phyloP scores from a whole-genome alignment of 805 yeast species.

The Myxozyma vanderwaltii region DNA sequence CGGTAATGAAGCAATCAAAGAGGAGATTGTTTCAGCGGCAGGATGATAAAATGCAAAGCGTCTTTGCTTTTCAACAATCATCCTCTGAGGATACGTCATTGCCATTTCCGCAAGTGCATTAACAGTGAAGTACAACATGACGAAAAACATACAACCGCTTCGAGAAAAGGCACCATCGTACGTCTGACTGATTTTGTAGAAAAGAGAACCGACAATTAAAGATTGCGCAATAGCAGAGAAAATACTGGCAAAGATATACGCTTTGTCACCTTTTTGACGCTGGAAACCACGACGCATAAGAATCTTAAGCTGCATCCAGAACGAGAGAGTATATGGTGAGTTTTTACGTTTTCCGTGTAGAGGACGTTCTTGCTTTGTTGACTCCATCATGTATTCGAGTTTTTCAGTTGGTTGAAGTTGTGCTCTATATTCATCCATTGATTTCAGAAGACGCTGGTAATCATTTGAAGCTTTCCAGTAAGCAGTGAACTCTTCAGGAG shows the following conservation, averaged over 20 bases:
- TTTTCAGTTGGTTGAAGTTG: slow-evolving; percentile 42
- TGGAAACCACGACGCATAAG: slow-evolving; percentile 43
- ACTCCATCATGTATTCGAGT: slow-evolving; percentile 42
- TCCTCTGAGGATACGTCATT: slow-evolving; percentile 51
- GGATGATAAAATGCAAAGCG: slow-evolving; percentile 62
- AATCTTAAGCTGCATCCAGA: slow-evolving; percentile 50
- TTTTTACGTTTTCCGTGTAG: slow-evolving; percentile 44
- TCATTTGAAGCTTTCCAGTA: slow-evolving; percentile 58
- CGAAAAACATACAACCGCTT: slow-evolving; percentile 67
- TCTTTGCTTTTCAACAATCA: slow-evolving; percentile 61
- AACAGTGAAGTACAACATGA: slow-evolving; percentile 42
- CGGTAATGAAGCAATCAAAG: slow-evolving; percentile 62
- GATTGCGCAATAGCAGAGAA: slow-evolving; percentile 58
- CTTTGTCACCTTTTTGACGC: slow-evolving; percentile 58
- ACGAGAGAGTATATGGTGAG: slow-evolving; percentile 51
- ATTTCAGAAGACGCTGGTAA: slow-evolving; percentile 46
- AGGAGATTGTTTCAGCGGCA: slow-evolving; percentile 66
- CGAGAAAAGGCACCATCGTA: slow-evolving; percentile 63
- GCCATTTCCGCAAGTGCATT: slow-evolving; percentile 53
- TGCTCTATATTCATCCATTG: slow-evolving; percentile 51
- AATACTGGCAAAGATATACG: slow-evolving; percentile 51
- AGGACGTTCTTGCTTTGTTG: slow-evolving; percentile 46
- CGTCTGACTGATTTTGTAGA: slow-evolving; percentile 52
- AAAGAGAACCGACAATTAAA: slow-evolving; percentile 64
- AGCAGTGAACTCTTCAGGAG: slow-evolving; percentile 61